phyloP scores from a whole-genome alignment of 1,139 yeast species.

The Zygosaccharomyces pseudobailii region DNA sequence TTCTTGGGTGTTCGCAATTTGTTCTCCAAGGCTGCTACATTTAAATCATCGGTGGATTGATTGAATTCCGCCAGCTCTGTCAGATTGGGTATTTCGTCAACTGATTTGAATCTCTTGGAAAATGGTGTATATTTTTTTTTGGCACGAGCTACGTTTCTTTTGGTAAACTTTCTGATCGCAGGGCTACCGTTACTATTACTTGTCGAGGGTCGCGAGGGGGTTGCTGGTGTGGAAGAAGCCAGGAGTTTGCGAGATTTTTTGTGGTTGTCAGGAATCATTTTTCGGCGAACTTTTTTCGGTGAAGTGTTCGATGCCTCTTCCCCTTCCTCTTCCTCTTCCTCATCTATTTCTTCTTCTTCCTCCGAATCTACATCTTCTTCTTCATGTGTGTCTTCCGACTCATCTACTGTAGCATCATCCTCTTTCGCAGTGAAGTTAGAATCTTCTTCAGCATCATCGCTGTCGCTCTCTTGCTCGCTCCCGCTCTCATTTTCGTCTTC shows the following conservation, averaged over 20 bases:
- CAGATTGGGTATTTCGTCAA: slow-evolving; percentile 32
- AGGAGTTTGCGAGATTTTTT: slow-evolving; percentile 7
- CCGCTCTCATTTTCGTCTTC: background rate
- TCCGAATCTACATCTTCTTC: slow-evolving; percentile 7
- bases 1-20: slow-evolving; percentile 26
- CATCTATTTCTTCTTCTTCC: slow-evolving; percentile 6
- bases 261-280: background rate
- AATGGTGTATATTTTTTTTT: slow-evolving; percentile 35
- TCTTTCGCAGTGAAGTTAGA: background rate
- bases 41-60: slow-evolving; percentile 21
- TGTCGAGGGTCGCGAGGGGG: slow-evolving; percentile 7
- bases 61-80: slow-evolving; percentile 28
- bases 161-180: slow-evolving; percentile 28
- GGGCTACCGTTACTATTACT: slow-evolving; percentile 3
- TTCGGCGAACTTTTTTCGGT: background rate
- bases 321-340: slow-evolving; percentile 1
- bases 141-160: slow-evolving; percentile 33
- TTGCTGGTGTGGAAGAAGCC: slow-evolving; percentile 2
- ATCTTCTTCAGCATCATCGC: background rate
- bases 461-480: background rate
- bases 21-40: slow-evolving; percentile 27
- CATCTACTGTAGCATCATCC: slow-evolving; percentile 3
- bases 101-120: slow-evolving; percentile 29
- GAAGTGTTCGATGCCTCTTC: background rate
- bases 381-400: slow-evolving; percentile 3